A percentile compares a stretch with the other conserved stretches of the same genome.
These are phyloP conservation scores for Acacia crassicarpa DNA, from an alignment of 306 rosid genomes.

Conservation along the genomic window DNA sequence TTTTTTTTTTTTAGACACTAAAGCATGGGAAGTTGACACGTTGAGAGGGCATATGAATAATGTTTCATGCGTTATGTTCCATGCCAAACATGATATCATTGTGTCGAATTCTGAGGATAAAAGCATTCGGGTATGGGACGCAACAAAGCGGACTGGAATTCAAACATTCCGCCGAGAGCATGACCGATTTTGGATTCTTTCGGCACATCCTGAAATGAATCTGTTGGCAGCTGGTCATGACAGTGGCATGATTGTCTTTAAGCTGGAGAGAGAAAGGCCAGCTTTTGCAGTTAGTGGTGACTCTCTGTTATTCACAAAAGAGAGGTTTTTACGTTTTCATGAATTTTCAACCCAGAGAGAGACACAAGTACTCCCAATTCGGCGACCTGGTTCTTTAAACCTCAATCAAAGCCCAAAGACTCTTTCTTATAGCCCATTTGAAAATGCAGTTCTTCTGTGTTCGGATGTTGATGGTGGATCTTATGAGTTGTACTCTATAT, in stretches of 20 bases:
- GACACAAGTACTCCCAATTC: slow-evolving; percentile 75
- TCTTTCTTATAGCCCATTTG: slow-evolving; percentile 78
- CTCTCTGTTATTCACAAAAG: slow-evolving; percentile 74
- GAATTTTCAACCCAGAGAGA: slow-evolving; percentile 84
- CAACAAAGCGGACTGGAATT: slow-evolving; percentile 82
- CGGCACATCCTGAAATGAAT: slow-evolving; percentile 95
- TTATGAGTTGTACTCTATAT: slow-evolving; percentile 76
- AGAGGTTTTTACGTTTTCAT: slow-evolving; percentile 74
- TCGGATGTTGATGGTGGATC: slow-evolving; percentile 90
- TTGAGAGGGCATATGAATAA: slow-evolving; percentile 94
- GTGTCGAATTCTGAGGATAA: slow-evolving; percentile 96
- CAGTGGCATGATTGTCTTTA: slow-evolving; percentile 92
- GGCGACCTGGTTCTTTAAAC: slow-evolving; percentile 75
- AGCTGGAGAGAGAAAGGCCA: slow-evolving; percentile 91
- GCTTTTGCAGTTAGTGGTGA: slow-evolving; percentile 87
- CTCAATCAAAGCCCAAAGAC: slow-evolving; percentile 89
- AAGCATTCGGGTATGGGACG: slow-evolving; percentile 97
- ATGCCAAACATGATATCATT: slow-evolving; percentile 90
- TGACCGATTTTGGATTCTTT: slow-evolving; percentile 94
- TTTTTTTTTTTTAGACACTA: slow-evolving; percentile 71
- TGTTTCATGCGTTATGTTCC: slow-evolving; percentile 92
- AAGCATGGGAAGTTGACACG: slow-evolving; percentile 94
- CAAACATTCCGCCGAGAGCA: slow-evolving; percentile 95
- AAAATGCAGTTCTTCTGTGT: slow-evolving; percentile 87
- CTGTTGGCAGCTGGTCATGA: slow-evolving; percentile 96